These are phyloP conservation scores for Wallacemonas sp. DNA, from an alignment of 208 protist species.

Conservation along the genomic window DNA sequence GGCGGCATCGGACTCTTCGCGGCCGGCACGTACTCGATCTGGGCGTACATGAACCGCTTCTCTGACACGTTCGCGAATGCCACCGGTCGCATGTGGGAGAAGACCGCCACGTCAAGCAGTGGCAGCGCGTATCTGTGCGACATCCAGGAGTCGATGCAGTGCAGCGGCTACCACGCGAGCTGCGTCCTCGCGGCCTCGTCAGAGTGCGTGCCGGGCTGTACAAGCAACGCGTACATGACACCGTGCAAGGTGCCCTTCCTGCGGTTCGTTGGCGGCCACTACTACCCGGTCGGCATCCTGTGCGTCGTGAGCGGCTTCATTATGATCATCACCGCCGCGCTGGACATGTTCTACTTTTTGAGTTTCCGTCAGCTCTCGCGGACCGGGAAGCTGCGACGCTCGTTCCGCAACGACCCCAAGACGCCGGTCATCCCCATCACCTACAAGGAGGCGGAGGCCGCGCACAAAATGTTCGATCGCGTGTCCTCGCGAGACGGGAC, in stretches of 20 bases:
- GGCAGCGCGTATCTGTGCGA: slow-evolving; percentile 28
- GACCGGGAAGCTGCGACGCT: slow-evolving; percentile 35
- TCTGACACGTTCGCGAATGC: slow-evolving; percentile 20
- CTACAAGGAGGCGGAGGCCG: slow-evolving; percentile 25
- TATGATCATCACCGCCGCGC: slow-evolving; percentile 24
- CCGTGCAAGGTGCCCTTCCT: slow-evolving; percentile 36
- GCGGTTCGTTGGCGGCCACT: slow-evolving; percentile 23
- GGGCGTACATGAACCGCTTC: slow-evolving; percentile 21
- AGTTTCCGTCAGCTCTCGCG: slow-evolving; percentile 33
- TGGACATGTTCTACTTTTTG: slow-evolving; percentile 43
- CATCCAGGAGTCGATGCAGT: slow-evolving; percentile 41
- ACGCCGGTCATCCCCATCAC: slow-evolving; percentile 44
- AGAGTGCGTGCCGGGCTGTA: slow-evolving; percentile 37
- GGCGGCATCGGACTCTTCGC: slow-evolving; percentile 35
- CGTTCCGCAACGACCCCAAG: slow-evolving; percentile 32
- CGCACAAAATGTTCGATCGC: slow-evolving; percentile 30
- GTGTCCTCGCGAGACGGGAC: slow-evolving; percentile 21
- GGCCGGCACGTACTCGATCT: slow-evolving; percentile 28
- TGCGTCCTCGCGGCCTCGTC: slow-evolving; percentile 51
- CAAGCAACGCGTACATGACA: slow-evolving; percentile 39
- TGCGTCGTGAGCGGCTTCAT: slow-evolving; percentile 29
- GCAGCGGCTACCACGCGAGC: slow-evolving; percentile 57
- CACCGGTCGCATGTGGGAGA: slow-evolving; percentile 27
- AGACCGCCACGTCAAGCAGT: slow-evolving; percentile 4
- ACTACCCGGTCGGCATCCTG: slow-evolving; percentile 29